These are phyloP conservation scores for Penicillium hesseltinei DNA, from an alignment of 2,329 filamentous ascomycete genomes.

Conservation along the genomic window DNA sequence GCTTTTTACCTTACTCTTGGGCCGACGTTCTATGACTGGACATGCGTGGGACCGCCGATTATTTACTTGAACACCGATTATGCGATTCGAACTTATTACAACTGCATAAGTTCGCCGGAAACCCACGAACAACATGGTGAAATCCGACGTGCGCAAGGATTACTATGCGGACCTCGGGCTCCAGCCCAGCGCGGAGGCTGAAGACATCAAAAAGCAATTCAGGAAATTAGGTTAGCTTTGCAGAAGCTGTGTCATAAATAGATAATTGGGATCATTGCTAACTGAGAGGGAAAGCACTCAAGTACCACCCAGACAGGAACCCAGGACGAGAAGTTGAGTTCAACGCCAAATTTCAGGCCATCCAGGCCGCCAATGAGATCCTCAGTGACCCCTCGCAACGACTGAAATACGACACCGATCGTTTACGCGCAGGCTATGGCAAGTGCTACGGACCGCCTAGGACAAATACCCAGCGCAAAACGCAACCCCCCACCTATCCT, in stretches of 20 bases:
- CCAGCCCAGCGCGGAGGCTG: constrained; percentile 62
- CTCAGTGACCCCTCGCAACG: constrained; percentile 60
- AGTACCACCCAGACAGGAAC: constrained; percentile 87
- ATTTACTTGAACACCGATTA: constrained; percentile 11
- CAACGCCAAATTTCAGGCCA: constrained; percentile 78
- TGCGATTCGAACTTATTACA: constrained; percentile 13
- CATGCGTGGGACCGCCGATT: constrained; percentile 14
- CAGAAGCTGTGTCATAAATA: neutral
- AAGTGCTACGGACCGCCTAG: constrained; percentile 34
- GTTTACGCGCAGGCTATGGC: constrained; percentile 51
- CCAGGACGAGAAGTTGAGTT: constrained; percentile 77
- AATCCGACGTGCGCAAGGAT: constrained; percentile 66
- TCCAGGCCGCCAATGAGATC: constrained; percentile 82
- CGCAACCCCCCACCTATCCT: constrained; percentile 26
- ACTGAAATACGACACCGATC: constrained; percentile 61
- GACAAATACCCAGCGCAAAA: constrained; percentile 30
- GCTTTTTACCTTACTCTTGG: neutral
- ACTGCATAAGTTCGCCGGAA: constrained; percentile 11
- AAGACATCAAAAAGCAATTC: constrained; percentile 83
- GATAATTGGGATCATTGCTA: neutral
- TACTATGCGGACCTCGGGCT: constrained; percentile 85
- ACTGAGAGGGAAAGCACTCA: constrained; percentile 59
- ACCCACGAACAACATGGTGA: constrained; percentile 58
- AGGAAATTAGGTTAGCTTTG: constrained; percentile 67
- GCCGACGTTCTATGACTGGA: constrained; percentile 13